Evolutionary conservation across 2,329 filamentous ascomycete species (phyloP).

Genomic region (Coccinonectria pachysandricola): DNA sequence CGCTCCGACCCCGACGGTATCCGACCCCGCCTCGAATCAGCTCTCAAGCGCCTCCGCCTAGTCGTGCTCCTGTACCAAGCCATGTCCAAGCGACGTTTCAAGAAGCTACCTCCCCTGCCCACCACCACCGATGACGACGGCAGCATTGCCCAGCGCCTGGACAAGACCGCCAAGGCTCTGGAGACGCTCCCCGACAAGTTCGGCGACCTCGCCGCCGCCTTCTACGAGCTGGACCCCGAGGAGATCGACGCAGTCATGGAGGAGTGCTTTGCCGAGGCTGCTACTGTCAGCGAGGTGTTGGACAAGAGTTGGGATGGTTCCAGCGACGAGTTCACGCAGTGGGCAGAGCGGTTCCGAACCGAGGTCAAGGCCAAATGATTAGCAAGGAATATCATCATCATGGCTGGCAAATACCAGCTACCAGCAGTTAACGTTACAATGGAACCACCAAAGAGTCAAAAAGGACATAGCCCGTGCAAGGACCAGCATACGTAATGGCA

Average conservation of each 20-base stretch:
- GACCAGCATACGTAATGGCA: slow-evolving; percentile 9
- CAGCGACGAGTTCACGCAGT: slow-evolving; percentile 67
- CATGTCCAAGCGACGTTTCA: slow-evolving; percentile 58
- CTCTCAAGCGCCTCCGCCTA: slow-evolving; percentile 55
- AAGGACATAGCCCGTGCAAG: slow-evolving; percentile 12
- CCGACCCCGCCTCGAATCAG: slow-evolving; percentile 52
- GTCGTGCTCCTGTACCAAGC: slow-evolving; percentile 60
- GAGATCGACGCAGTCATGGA: slow-evolving; percentile 50
- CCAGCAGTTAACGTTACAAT: slow-evolving; percentile 4
- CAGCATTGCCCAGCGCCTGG: slow-evolving; percentile 33
- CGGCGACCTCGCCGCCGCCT: slow-evolving; percentile 58
- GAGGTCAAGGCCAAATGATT: slow-evolving; percentile 35
- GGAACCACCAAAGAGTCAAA: slow-evolving; percentile 14
- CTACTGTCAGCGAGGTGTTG: slow-evolving; percentile 44
- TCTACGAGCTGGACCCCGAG: slow-evolving; percentile 57
- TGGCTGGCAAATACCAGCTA: slow-evolving; percentile 1
- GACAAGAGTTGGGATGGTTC: slow-evolving; percentile 50
- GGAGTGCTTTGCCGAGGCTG: slow-evolving; percentile 50
- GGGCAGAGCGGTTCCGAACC: slow-evolving; percentile 52
- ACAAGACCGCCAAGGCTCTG: slow-evolving; percentile 46
- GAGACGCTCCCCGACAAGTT: slow-evolving; percentile 54
- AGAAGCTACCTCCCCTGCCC: slow-evolving; percentile 40
- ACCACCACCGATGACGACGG: slow-evolving; percentile 18
- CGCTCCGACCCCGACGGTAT: slow-evolving; percentile 53
- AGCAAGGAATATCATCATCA: too few relatives aligned